A percentile compares a stretch with the other conserved stretches of the same genome.
Conservation (phyloP, 1,284 basidiomycete species). For the Calocybe gambosa region DNA sequence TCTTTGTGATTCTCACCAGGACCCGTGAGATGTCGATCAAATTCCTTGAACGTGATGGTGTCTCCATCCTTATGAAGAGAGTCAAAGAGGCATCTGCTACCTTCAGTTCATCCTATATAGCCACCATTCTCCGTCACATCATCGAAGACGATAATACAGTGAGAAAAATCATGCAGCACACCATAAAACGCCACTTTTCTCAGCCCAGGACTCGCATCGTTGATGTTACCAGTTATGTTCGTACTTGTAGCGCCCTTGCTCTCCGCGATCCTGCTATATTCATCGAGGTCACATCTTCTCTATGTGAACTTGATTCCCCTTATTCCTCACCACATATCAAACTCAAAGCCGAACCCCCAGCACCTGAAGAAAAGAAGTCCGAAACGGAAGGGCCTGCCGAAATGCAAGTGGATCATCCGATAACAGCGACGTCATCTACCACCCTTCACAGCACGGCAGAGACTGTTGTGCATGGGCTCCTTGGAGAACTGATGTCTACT, state of each 20-base stretch:
- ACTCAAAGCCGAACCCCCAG: conserved; percentile 39
- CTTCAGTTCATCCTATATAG: conserved; percentile 79
- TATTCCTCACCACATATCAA: conserved; percentile 58
- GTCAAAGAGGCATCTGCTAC: conserved; percentile 53
- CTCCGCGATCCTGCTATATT: conserved; percentile 80
- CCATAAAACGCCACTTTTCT: conserved; percentile 73
- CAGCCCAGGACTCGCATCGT: conserved; percentile 64
- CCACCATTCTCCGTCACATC: conserved; percentile 85
- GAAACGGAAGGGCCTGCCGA: conserved; percentile 29
- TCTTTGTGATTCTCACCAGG: conserved; percentile 79
- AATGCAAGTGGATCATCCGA: conserved; percentile 69
- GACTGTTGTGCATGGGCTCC: conserved; percentile 63
- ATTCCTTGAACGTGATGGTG: conserved; percentile 61
- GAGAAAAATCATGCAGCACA: conserved; percentile 73
- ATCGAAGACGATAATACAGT: conserved; percentile 75
- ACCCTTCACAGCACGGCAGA: conserved; percentile 49
- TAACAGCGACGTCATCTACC: conserved; percentile 18
- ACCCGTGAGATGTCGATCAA: conserved; percentile 53
- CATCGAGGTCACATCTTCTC: conserved; percentile 63
- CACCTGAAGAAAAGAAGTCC: conserved; percentile 18
- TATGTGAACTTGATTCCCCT: conserved; percentile 70
- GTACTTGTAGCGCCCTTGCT: conserved; percentile 75
- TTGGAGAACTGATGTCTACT: conserved; percentile 64
- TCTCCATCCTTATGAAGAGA: conserved; percentile 61
- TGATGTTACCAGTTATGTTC: conserved; percentile 72